These are phyloP conservation scores for Euphorbia tirucalli DNA, from an alignment of 345 rosid genomes.

Conservation along the genomic window DNA sequence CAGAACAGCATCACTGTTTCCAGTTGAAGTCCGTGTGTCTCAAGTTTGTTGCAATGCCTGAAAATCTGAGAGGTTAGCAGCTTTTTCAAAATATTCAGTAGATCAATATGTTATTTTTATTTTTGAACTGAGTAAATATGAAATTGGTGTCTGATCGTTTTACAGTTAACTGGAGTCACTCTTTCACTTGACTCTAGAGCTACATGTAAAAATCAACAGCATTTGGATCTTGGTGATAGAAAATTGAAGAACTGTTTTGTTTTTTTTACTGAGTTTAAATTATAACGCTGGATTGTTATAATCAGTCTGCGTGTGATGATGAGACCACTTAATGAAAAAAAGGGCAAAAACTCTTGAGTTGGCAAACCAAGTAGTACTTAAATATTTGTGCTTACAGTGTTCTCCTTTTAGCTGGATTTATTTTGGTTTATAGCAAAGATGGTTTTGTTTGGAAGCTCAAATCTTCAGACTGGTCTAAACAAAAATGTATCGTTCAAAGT, in stretches of 20 bases:
- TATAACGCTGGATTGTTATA: too few species aligned
- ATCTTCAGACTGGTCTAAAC: background rate
- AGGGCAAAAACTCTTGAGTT: background rate
- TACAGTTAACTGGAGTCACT: background rate
- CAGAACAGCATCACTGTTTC: constrained; percentile 79
- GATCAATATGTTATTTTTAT: background rate
- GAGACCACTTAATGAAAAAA: background rate
- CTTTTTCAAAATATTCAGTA: background rate
- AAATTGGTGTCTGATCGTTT: background rate
- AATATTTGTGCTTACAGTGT: background rate
- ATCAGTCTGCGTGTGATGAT: too few species aligned
- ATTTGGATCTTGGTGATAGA: background rate
- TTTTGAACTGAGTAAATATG: background rate
- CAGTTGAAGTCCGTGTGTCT: constrained; percentile 72
- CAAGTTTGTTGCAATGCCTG: constrained; percentile 45
- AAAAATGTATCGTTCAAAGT: background rate
- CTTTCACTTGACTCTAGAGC: background rate
- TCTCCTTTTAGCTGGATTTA: background rate
- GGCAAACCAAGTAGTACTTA: background rate
- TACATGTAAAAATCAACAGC: background rate
- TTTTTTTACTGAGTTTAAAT: too few species aligned
- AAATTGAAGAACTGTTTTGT: background rate
- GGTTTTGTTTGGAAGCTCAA: background rate
- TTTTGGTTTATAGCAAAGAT: background rate
- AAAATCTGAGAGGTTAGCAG: constrained; percentile 32